Evolutionary conservation across 139 green algal genomes (phyloP), one percentile per base, ranked within the genome.

Genomic region (Chlamydomonas incerta): DNA sequence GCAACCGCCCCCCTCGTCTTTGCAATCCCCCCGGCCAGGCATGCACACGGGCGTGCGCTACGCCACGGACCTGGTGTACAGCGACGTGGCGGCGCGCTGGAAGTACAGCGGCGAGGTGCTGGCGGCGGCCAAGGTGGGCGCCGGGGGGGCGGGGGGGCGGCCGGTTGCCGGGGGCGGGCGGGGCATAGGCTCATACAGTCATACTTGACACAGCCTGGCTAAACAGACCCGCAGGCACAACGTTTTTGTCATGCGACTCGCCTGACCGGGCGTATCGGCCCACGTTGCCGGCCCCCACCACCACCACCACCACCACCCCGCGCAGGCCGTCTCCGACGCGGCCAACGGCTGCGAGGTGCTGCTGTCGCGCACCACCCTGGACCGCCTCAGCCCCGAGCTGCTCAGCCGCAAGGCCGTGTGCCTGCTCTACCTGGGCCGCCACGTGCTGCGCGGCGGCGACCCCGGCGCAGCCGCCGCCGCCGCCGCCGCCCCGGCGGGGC

Each of bases 71-170:
- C 67, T 85, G 50, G 23, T 46, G 66, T 85, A 85, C 80, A 77
- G 66, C 47, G 80, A 85, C 13, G 80, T 85, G 18, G 80, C 80
- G 47, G 69, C 46, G 31, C 66, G 80, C 6, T 85, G 80, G 80
- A 85, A 85, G 68, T 85, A 85, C 66, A 77, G 58, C 37, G 80
- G 80, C 66, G 67, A 76, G 50, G 31, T 85, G 20, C 50, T 85
- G 50, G 66, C 66, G 29, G 66, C 67, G 3, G 80, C 80, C 4
- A 77, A 76, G 67, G 41, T 50, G 41, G 8, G 41, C 5, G 41
- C 41, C n/a, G n/a, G n/a, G n/a, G n/a, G n/a, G n/a, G n/a, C n/a
- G n/a, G n/a, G n/a, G n/a, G n/a, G n/a, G n/a, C n/a, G n/a, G n/a
- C n/a, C n/a, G n/a, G n/a, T n/a, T n/a, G n/a, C n/a, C n/a, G n/a